These are phyloP conservation scores for Plasmodium coatneyi DNA, from an alignment of 169 alveolate species.

Conservation along the genomic window DNA sequence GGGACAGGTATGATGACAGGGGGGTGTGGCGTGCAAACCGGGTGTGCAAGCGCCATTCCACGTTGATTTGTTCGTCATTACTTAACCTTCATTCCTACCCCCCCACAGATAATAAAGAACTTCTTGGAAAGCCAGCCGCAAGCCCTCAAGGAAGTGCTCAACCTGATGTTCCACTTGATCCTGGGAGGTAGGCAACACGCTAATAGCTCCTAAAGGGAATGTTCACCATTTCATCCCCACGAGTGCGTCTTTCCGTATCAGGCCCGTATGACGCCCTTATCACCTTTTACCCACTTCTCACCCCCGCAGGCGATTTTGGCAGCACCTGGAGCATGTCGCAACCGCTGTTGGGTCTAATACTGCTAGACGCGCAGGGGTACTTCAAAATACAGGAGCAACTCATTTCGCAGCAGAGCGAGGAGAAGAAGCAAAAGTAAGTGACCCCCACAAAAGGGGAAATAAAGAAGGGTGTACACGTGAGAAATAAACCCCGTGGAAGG, in stretches of 20 bases:
- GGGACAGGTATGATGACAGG: conserved; percentile 16
- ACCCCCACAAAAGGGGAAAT: background rate
- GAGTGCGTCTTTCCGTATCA: background rate
- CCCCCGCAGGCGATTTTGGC: conserved; percentile 85
- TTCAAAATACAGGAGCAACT: conserved; percentile 85
- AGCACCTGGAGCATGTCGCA: conserved; percentile 92
- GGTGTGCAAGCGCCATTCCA: no score
- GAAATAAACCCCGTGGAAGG: background rate
- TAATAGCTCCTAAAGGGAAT: background rate
- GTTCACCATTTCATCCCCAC: background rate
- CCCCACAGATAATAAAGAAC: conserved; percentile 81
- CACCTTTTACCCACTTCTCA: background rate
- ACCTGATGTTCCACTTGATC: conserved; percentile 87
- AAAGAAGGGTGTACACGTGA: no score
- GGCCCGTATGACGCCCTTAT: background rate
- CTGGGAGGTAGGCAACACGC: conserved; percentile 79
- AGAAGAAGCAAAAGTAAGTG: conserved; percentile 83
- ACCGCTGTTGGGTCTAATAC: conserved; percentile 91
- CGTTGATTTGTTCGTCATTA: background rate
- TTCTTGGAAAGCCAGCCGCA: conserved; percentile 87
- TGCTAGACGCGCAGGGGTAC: conserved; percentile 86
- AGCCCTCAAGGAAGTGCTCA: conserved; percentile 85
- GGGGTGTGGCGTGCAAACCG: background rate
- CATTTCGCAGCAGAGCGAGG: conserved; percentile 84
- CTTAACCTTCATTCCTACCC: background rate